These are phyloP conservation scores for Collariella sp. DNA, from an alignment of 495 filamentous ascomycete genomes.

Conservation along the genomic window DNA sequence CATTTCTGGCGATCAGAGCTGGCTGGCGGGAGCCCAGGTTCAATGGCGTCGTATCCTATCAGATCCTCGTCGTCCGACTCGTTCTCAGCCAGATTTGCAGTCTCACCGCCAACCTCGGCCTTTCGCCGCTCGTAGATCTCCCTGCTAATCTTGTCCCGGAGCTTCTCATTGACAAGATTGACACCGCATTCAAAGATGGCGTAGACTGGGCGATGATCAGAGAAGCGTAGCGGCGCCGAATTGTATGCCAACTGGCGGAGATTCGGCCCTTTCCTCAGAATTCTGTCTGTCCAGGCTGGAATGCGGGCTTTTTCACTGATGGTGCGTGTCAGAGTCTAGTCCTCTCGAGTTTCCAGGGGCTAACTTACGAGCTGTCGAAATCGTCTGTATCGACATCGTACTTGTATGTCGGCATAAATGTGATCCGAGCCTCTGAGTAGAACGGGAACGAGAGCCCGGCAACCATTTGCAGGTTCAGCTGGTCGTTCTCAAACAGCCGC, in stretches of 20 bases:
- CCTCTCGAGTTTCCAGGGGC: not conserved
- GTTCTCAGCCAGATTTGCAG: constrained; percentile 38
- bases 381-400: constrained; percentile 78
- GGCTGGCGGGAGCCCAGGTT: constrained; percentile 74
- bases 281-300: constrained; percentile 93
- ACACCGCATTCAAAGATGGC: constrained; percentile 78
- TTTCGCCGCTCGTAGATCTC: constrained; percentile 64
- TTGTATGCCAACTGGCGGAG: constrained; percentile 76
- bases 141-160: constrained; percentile 59
- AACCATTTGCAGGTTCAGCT: constrained; percentile 96
- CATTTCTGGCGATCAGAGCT: constrained; percentile 86
- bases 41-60: constrained; percentile 63
- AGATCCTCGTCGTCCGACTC: constrained; percentile 68
- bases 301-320: constrained; percentile 82
- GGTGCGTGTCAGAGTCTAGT: constrained; percentile 1
- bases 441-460: constrained; percentile 79
- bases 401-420: constrained; percentile 90
- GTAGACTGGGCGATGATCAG: constrained; percentile 90
- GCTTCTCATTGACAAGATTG: constrained; percentile 63
- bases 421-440: constrained; percentile 79
- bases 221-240: constrained; percentile 70
- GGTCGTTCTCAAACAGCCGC: constrained; percentile 84
- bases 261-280: constrained; percentile 75
- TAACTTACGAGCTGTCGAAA: constrained; percentile 82
- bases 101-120: constrained; percentile 44